A percentile compares a stretch with the other conserved stretches of the same genome.
Evolutionary conservation across 2,329 filamentous ascomycete genomes (phyloP).

Genomic region (Cytospora piceae): DNA sequence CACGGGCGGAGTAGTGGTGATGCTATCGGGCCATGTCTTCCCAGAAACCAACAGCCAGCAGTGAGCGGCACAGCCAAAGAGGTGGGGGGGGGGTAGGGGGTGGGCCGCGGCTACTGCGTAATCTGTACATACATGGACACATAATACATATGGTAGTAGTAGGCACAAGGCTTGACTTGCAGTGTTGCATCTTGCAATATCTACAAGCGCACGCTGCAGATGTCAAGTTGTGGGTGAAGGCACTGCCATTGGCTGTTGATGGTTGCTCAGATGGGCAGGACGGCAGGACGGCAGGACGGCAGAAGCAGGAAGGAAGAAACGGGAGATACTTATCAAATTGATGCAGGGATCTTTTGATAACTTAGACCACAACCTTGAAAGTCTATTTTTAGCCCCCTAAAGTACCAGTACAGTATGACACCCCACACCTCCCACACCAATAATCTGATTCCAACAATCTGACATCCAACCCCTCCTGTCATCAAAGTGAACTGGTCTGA

Average conservation of each 20-base stretch:
- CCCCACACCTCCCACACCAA: no score
- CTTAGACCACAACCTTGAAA: neutral
- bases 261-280: slow-evolving; percentile 13
- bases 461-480: no score
- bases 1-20: slow-evolving; percentile 3
- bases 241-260: slow-evolving; percentile 19
- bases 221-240: slow-evolving; percentile 12
- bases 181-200: slow-evolving; percentile 20
- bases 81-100: neutral
- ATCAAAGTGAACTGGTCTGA: no score
- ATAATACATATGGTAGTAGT: slow-evolving; percentile 2
- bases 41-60: neutral
- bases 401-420: neutral
- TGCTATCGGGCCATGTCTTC: slow-evolving; percentile 1
- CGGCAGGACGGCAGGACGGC: slow-evolving; percentile 3
- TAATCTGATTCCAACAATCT: no score
- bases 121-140: neutral
- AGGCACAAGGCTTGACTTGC: slow-evolving; percentile 17
- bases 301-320: slow-evolving; percentile 2
- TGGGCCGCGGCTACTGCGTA: slow-evolving; percentile 5
- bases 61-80: slow-evolving; percentile 7
- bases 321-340: neutral
- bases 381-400: slow-evolving; percentile 6
- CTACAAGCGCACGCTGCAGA: slow-evolving; percentile 27
- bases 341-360: slow-evolving; percentile 1